Conservation (phyloP, 1,139 yeast genomes). For the Kurtzmaniella quercitrusa region DNA sequence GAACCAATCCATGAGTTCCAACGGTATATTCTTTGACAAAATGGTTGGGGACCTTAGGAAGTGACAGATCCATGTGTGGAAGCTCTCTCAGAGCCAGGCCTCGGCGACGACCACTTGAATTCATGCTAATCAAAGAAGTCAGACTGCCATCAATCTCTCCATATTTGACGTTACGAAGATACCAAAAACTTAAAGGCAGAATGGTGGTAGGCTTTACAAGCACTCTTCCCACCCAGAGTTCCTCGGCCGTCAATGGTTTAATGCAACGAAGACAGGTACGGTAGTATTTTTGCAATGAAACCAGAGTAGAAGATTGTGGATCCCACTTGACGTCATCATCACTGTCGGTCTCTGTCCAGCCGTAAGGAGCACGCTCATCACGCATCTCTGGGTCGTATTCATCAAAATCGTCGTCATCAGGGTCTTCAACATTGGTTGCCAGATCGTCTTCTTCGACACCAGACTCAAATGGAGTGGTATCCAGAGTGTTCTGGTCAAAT, state of each 20-base stretch:
- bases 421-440: conserved; percentile 5
- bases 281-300: conserved; percentile 27
- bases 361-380: background rate
- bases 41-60: conserved; percentile 34
- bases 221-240: conserved; percentile 50
- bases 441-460: background rate
- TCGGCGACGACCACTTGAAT: conserved; percentile 13
- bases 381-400: conserved; percentile 5
- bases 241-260: conserved; percentile 50
- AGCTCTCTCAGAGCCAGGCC: conserved; percentile 16
- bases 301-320: conserved; percentile 34
- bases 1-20: conserved; percentile 41
- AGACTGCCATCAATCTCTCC: conserved; percentile 12
- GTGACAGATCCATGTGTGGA: conserved; percentile 23
- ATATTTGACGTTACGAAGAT: conserved; percentile 21
- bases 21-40: conserved; percentile 38
- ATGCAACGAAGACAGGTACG: conserved; percentile 58
- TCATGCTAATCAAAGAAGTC: conserved; percentile 18
- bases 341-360: conserved; percentile 4
- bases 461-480: background rate
- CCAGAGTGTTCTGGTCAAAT: background rate
- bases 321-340: conserved; percentile 36
- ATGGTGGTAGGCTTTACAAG: conserved; percentile 42
- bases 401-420: conserved; percentile 9
- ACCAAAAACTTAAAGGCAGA: conserved; percentile 27